A percentile compares a stretch with the other conserved stretches of the same genome.
Evolutionary conservation across 495 filamentous ascomycete genomes (phyloP).

Genomic region (Talaromyces liani): DNA sequence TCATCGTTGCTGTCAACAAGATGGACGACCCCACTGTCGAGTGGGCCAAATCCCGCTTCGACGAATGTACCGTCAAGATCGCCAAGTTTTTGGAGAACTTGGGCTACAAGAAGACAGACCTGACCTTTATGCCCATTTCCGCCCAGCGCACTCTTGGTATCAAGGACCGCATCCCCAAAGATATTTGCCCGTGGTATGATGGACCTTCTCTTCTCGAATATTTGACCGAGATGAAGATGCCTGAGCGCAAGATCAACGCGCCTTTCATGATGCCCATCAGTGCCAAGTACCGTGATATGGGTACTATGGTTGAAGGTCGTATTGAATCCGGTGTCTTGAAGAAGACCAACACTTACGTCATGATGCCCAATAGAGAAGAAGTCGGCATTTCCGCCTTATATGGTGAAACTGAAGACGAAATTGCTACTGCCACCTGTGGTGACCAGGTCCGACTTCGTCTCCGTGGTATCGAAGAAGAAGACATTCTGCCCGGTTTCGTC

Average conservation of each 20-base stretch:
- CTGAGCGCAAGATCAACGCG: constrained; percentile 93
- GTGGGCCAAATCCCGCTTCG: constrained; percentile 87
- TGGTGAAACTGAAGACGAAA: constrained; percentile 94
- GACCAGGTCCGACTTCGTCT: constrained; percentile 92
- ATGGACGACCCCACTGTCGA: constrained; percentile 97
- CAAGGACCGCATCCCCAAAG: constrained; percentile 76
- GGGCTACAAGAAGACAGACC: constrained; percentile 89
- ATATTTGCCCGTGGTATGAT: constrained; percentile 73
- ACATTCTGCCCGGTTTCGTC: constrained; percentile 94
- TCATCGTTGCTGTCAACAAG: constrained; percentile 92
- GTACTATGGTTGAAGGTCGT: constrained; percentile 95
- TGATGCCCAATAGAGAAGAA: constrained; percentile 91
- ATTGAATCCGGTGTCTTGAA: constrained; percentile 89
- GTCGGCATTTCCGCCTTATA: constrained; percentile 78
- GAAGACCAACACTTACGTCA: constrained; percentile 71
- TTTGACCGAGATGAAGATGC: constrained; percentile 79
- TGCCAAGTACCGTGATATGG: constrained; percentile 95
- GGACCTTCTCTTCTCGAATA: constrained; percentile 94
- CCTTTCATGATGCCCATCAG: constrained; percentile 99
- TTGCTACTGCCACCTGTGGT: constrained; percentile 70
- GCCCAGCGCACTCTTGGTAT: constrained; percentile 79
- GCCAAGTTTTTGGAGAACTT: constrained; percentile 78
- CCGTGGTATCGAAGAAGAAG: constrained; percentile 93
- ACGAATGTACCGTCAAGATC: constrained; percentile 88
- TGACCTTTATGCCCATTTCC: constrained; percentile 94